phyloP scores from a whole-genome alignment of 2,329 filamentous ascomycete species.

The Pseudogymnoascus sp. region DNA sequence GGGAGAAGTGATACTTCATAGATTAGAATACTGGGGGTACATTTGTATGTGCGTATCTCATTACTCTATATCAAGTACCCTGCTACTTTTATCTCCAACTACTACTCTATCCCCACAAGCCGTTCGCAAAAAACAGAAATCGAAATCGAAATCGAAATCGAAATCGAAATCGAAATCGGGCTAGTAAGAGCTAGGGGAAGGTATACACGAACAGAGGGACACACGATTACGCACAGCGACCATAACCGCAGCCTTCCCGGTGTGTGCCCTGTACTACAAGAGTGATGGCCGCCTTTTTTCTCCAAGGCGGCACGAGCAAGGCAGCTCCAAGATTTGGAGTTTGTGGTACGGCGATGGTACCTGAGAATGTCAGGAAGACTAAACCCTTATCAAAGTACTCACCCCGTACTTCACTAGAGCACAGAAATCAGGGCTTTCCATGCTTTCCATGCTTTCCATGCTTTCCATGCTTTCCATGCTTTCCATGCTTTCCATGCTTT shows the following conservation, averaged over 20 bases:
- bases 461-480: too few species aligned
- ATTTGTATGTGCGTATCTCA: neutral
- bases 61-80: neutral
- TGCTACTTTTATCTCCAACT: neutral
- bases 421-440: neutral
- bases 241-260: neutral
- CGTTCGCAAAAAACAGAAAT: neutral
- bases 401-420: neutral
- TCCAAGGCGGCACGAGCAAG: neutral
- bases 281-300: too few species aligned
- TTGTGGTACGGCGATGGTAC: neutral
- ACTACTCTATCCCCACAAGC: slow-evolving; percentile 3
- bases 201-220: neutral
- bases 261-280: too few species aligned
- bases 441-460: neutral
- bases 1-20: neutral
- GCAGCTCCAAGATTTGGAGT: neutral
- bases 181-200: too few species aligned
- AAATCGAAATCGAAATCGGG: neutral
- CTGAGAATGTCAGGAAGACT: neutral
- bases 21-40: neutral
- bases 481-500: too few species aligned
- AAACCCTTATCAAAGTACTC: neutral
- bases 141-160: too few species aligned
- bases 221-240: neutral